Evolutionary conservation across 441 rosid species (phyloP).

Genomic region (Gossypium schwendimanii): DNA sequence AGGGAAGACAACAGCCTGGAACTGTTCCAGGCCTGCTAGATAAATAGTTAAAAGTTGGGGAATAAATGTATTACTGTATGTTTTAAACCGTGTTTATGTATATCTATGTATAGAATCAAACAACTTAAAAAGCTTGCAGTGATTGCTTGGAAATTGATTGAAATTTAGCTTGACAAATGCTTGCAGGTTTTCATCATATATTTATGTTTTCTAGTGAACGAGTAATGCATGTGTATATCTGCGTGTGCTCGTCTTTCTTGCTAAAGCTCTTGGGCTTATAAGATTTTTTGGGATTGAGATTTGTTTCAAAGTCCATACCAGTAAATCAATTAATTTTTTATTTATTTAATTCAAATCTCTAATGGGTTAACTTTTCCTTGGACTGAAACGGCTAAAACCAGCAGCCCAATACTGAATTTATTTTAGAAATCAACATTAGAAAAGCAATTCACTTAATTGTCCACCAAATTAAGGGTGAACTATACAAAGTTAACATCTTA

Average conservation of each 20-base stretch:
- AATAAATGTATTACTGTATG: not conserved
- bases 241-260: not conserved
- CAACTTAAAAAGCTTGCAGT: not conserved
- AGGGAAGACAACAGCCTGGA: not conserved
- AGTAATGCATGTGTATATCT: not conserved
- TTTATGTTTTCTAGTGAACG: not conserved
- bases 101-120: conserved; percentile 4
- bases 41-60: not conserved
- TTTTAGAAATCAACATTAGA: too few relatives aligned
- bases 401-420: too few relatives aligned
- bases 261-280: too few relatives aligned
- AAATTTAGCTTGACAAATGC: not conserved
- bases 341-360: not conserved
- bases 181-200: not conserved
- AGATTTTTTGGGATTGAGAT: not conserved
- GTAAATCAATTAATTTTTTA: not conserved
- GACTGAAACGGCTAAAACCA: not conserved
- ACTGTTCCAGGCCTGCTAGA: not conserved
- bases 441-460: too few relatives aligned
- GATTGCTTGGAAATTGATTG: not conserved
- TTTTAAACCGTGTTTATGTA: not conserved
- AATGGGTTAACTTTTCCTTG: not conserved
- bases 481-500: too few relatives aligned
- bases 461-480: too few relatives aligned
- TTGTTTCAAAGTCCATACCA: not conserved